Conservation (phyloP, 1,284 basidiomycete genomes). For the Pseudozyma tsukubaensis region DNA sequence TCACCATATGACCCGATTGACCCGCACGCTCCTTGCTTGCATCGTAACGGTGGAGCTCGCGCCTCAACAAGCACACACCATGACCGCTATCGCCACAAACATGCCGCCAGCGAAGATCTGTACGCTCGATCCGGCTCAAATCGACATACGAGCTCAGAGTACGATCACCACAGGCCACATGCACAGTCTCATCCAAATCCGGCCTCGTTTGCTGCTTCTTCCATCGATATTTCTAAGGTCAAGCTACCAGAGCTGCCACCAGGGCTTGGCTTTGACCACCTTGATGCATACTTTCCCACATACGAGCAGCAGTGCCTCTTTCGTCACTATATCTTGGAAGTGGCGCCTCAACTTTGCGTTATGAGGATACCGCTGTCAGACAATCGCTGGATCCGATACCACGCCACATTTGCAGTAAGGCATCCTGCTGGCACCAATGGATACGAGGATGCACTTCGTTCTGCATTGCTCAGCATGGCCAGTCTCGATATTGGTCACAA, state of each 20-base stretch:
- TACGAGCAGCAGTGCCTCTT: conserved; percentile 46
- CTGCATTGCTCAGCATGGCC: conserved; percentile 40
- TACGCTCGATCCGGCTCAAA: background rate
- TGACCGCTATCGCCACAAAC: conserved; percentile 20
- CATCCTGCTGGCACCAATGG: conserved; percentile 36
- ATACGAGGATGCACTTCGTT: conserved; percentile 44
- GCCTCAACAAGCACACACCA: conserved; percentile 28
- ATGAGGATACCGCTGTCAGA: conserved; percentile 33
- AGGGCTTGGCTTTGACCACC: conserved; percentile 41
- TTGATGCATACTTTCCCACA: conserved; percentile 43
- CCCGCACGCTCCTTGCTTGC: background rate
- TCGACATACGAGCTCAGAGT: conserved; percentile 10
- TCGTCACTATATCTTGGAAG: conserved; percentile 45
- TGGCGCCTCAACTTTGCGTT: conserved; percentile 41
- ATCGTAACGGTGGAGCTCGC: conserved; percentile 12
- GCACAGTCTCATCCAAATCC: conserved; percentile 1
- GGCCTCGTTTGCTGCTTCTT: conserved; percentile 13
- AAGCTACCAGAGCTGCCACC: conserved; percentile 37
- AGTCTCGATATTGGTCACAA: conserved; percentile 47
- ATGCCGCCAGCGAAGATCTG: background rate
- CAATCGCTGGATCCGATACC: conserved; percentile 46
- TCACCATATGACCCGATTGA: conserved; percentile 10
- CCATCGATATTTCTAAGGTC: conserved; percentile 36
- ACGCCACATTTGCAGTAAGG: conserved; percentile 37
- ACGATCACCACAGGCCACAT: conserved; percentile 31